phyloP scores from a whole-genome alignment of 208 protist species.

The Trypanosoma avium region DNA sequence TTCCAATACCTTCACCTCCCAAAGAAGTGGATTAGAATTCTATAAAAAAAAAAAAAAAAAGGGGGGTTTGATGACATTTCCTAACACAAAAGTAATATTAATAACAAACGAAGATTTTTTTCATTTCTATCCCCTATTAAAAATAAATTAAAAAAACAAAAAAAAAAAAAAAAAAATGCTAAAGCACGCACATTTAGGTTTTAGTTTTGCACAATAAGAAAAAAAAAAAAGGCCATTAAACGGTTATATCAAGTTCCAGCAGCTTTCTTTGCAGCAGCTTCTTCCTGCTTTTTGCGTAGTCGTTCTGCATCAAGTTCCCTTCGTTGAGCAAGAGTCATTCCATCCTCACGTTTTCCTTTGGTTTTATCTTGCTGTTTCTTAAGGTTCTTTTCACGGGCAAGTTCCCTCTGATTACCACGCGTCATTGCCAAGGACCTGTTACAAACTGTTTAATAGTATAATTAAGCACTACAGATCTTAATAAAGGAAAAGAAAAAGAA shows the following conservation, averaged over 20 bases:
- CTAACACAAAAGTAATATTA: no score
- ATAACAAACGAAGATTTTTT: no score
- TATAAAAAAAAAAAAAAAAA: no score
- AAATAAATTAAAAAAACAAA: no score
- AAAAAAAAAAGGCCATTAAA: no score
- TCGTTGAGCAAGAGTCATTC: slow-evolving; percentile 53
- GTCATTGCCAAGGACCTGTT: slow-evolving; percentile 47
- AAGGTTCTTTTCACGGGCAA: slow-evolving; percentile 83
- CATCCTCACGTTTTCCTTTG: slow-evolving; percentile 77
- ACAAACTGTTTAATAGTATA: background rate
- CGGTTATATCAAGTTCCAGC: no score
- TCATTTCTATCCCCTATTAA: no score
- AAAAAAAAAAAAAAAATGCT: background rate
- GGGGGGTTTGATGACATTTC: no score
- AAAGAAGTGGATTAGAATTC: no score
- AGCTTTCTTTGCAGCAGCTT: slow-evolving; percentile 45
- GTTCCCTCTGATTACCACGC: slow-evolving; percentile 89
- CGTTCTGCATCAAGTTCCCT: slow-evolving; percentile 86
- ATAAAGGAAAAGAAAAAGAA: slow-evolving; percentile 7
- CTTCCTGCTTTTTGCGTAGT: slow-evolving; percentile 87
- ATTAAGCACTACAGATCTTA: background rate
- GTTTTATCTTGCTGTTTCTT: slow-evolving; percentile 79
- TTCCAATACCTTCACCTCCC: no score
- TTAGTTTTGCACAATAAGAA: no score
- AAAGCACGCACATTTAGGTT: slow-evolving; percentile 17